A percentile compares a stretch with the other conserved stretches of the same genome.
Conservation (phyloP, 257 asterid genomes). For the Jaltomata sinuosa region DNA sequence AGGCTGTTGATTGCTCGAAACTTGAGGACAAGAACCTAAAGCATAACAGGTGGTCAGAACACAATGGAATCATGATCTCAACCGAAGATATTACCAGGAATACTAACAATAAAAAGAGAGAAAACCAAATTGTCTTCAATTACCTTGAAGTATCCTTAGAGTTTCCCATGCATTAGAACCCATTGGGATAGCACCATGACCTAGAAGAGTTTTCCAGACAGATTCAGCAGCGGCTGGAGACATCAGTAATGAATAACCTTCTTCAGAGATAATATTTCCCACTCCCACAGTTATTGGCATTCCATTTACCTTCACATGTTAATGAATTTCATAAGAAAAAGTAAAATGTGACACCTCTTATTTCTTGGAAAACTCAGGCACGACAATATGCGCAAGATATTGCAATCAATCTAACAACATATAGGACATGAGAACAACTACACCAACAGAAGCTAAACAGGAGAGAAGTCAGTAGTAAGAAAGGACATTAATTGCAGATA, state of each 20-base stretch:
- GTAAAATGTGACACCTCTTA: not conserved
- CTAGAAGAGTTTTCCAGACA: constrained; percentile 61
- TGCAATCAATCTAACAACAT: not conserved
- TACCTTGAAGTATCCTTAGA: constrained; percentile 85
- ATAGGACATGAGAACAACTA: not conserved
- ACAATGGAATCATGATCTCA: not conserved
- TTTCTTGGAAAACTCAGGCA: not conserved
- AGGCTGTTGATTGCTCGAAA: not conserved
- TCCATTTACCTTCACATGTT: constrained; percentile 63
- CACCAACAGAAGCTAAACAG: not conserved
- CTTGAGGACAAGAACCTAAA: not conserved
- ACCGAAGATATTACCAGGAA: not conserved
- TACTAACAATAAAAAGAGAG: not conserved
- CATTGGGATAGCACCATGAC: constrained; percentile 69
- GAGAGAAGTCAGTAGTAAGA: not conserved
- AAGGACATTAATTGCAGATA: not conserved
- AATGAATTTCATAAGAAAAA: not conserved
- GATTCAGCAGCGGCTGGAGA: constrained; percentile 54
- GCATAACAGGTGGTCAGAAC: not conserved
- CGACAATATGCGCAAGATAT: not conserved
- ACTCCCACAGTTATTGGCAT: constrained; percentile 86
- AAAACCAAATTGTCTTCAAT: not conserved
- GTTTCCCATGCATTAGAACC: constrained; percentile 82
- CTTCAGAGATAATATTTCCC: constrained; percentile 71
- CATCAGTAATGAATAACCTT: constrained; percentile 77